A percentile compares a stretch with the other conserved stretches of the same genome.
phyloP scores from a whole-genome alignment of 257 asterid species.

The Galeopsis tetrahit region DNA sequence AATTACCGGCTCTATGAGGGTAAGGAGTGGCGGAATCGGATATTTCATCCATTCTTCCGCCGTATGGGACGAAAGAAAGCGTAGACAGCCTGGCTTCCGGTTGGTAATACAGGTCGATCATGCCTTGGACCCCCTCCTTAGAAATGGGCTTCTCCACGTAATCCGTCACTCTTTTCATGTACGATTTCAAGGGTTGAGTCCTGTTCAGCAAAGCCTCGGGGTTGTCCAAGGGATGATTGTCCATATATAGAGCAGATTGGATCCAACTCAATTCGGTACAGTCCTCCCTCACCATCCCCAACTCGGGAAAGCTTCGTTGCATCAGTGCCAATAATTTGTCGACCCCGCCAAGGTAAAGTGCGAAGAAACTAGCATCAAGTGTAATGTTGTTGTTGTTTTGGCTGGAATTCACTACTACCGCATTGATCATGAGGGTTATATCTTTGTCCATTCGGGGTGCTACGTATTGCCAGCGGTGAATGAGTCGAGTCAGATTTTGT shows the following conservation, averaged over 20 bases:
- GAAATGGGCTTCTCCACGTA: conserved; percentile 30
- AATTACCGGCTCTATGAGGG: conserved; percentile 11
- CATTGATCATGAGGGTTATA: too few species aligned
- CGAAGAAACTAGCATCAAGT: too few species aligned
- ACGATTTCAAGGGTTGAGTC: neutral
- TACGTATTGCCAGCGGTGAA: too few species aligned
- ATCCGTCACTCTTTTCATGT: conserved; percentile 11
- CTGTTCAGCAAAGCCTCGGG: conserved; percentile 8
- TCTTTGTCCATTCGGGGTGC: too few species aligned
- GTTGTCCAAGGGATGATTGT: neutral
- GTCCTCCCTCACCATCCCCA: neutral
- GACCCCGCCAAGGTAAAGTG: too few species aligned
- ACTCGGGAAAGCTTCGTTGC: neutral
- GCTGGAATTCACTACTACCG: neutral
- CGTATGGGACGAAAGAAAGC: conserved; percentile 2
- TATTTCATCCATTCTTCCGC: conserved; percentile 24
- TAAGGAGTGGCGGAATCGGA: conserved; percentile 4
- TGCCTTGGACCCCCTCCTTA: neutral
- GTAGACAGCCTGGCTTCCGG: conserved; percentile 10
- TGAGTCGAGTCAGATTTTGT: too few species aligned
- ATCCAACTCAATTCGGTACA: conserved; percentile 14
- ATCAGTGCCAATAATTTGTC: too few species aligned
- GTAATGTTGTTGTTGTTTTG: neutral
- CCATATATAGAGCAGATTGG: neutral
- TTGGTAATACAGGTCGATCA: neutral